Conservation (phyloP, 2,329 filamentous ascomycete species). For the Penicillium hordei region DNA sequence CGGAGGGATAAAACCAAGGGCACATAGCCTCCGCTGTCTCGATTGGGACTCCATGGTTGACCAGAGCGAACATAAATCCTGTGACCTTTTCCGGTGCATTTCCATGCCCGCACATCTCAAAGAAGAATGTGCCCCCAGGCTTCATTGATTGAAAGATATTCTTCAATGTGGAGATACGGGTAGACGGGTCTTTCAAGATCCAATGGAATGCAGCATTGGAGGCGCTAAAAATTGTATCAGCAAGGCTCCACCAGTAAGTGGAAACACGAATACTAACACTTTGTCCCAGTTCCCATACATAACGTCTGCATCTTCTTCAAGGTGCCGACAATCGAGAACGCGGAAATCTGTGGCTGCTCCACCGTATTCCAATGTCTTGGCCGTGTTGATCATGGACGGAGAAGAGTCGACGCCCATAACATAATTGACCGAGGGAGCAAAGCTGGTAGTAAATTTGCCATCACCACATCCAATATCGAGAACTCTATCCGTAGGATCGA, state of each 20-base stretch:
- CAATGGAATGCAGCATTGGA: constrained; percentile 13
- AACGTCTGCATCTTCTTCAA: not conserved
- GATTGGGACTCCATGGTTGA: constrained; percentile 6
- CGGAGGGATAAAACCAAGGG: constrained; percentile 6
- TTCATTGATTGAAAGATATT: constrained; percentile 11
- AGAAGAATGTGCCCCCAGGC: constrained; percentile 6
- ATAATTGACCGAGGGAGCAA: not conserved
- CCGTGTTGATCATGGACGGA: constrained; percentile 7
- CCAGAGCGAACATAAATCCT: constrained; percentile 5
- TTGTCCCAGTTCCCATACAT: constrained; percentile 11
- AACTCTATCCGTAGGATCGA: constrained; percentile 6
- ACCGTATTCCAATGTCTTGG: constrained; percentile 8
- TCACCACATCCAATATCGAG: constrained; percentile 13
- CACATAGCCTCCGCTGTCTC: constrained; percentile 3
- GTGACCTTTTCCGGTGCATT: constrained; percentile 8
- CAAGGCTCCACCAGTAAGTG: not conserved
- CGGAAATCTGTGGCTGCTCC: constrained; percentile 5
- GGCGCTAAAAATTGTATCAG: not conserved
- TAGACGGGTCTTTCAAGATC: constrained; percentile 5
- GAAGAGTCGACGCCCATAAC: constrained; percentile 11
- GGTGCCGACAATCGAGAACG: constrained; percentile 1
- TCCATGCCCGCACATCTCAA: constrained; percentile 11
- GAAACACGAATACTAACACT: constrained; percentile 2
- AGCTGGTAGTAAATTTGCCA: constrained; percentile 8
- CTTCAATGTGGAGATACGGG: constrained; percentile 2